Conservation (phyloP, 805 yeast genomes). For the Starmerella bacillaris region DNA sequence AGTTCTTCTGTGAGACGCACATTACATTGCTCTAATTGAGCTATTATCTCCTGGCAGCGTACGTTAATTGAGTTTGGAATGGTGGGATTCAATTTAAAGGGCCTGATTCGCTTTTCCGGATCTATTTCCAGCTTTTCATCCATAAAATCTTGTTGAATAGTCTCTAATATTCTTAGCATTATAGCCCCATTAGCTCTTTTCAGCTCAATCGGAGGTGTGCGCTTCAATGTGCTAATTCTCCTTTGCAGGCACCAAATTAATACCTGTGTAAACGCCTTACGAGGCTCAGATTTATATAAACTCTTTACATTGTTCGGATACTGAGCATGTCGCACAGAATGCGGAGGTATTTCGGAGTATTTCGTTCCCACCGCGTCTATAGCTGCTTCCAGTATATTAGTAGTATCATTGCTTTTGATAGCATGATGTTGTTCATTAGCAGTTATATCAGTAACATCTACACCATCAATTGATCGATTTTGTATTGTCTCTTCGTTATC, state of each 20-base stretch:
- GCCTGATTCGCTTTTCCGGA: not conserved
- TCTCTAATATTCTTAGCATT: constrained; percentile 1
- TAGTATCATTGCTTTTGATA: not conserved
- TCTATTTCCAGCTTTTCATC: not conserved
- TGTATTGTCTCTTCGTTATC: no score
- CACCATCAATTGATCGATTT: no score
- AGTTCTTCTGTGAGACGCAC: not conserved
- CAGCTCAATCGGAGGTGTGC: constrained; percentile 3
- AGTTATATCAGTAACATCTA: no score
- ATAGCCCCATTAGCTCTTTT: not conserved
- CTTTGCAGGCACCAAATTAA: constrained; percentile 12
- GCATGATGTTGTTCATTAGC: no score
- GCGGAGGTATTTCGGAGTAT: not conserved
- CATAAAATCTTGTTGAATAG: constrained; percentile 2
- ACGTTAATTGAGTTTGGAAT: constrained; percentile 6
- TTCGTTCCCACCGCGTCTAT: not conserved
- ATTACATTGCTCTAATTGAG: not conserved
- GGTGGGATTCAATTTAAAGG: constrained; percentile 4
- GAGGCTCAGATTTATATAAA: not conserved
- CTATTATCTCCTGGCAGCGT: not conserved
- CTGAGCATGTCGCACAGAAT: not conserved
- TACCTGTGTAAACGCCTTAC: constrained; percentile 9
- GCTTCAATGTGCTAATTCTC: constrained; percentile 4
- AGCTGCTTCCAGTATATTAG: not conserved
- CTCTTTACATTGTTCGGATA: not conserved